Evolutionary conservation across 2,329 filamentous ascomycete species (phyloP), one percentile per base, ranked within the genome.

Genomic region (Seiridium unicorne): DNA sequence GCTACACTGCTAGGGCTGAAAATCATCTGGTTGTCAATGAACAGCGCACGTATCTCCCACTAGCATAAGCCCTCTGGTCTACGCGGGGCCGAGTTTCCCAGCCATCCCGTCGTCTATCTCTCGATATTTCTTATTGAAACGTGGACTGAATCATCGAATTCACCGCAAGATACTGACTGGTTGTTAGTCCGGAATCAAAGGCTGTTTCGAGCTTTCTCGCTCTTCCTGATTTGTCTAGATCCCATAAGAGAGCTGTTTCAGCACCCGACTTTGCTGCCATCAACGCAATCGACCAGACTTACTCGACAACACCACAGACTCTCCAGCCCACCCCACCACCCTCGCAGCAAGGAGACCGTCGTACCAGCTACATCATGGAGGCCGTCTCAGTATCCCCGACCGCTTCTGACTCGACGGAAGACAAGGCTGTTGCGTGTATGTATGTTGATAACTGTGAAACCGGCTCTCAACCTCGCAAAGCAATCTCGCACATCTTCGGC

Each of bases 401-500:
- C 46, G 62, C 60, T 47, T 51, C 55, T 44, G 40, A 32, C 31
- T 48, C 60, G 8, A 55, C 64, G 11, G 59, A 63, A 49, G 63
- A 64, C 49, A 63, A 67, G 49, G 68, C 71, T 5, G 69, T 73
- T 11, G 70, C 66, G 32, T 89, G 86, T 68, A 82, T 85, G 76
- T 86, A 83, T 63, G 80, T 83, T 13, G 72, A 77, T 1, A 77
- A 83, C 62, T 89, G 87, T 68, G 79, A 84, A 51, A 88, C 85
- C 0, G 81, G 80, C 3, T 86, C 85, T 4, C 81, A 84, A 59
- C 82, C 83, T 32, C 85, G 91, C 53, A 94, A 94, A 74, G 87
- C 89, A 4, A 89, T 94, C 61, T 92, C 89, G 0, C 90, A 95
- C 69, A 84, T 93, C 59, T 94, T 94, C 66, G 91, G 91, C 31